Evolutionary conservation across 352 stramenopile genomes (phyloP), one percentile per base, ranked within the genome.

Genomic region (Peronosclerospora sorghi): DNA sequence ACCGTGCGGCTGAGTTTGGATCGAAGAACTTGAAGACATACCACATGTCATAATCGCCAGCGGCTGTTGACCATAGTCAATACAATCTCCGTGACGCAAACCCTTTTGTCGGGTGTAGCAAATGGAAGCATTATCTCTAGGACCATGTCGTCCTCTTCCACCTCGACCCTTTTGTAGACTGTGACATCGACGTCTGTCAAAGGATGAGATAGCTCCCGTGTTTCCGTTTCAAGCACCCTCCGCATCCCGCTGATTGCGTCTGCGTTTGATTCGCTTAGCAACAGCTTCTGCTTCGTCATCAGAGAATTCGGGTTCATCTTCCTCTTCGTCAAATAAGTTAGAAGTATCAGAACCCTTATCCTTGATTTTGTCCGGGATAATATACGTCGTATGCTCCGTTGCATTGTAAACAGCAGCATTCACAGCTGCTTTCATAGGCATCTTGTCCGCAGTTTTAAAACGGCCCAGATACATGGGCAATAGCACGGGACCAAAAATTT

Each of bases 401-500:
- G 73, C 73, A 43, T 67, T 87, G 51, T 68, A 90, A 5, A 93
- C 73, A n/a, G n/a, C n/a, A n/a, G n/a, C n/a, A n/a, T n/a, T n/a
- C n/a, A n/a, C n/a, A n/a, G n/a, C n/a, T n/a, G n/a, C n/a, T n/a
- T n/a, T n/a, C n/a, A n/a, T n/a, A n/a, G n/a, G n/a, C n/a, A n/a
- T n/a, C n/a, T n/a, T n/a, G n/a, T n/a, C n/a, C n/a, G n/a, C n/a
- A n/a, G n/a, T n/a, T n/a, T n/a, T n/a, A n/a, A n/a, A n/a, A 2
- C 80, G 80, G 28, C 90, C 59, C 13, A 90, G 54, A 45, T 93
- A 93, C 69, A 93, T 84, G 7, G 80, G 80, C 76, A 88, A 81
- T 21, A 83, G 48, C 39, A 93, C 75, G 2, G 77, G 80, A 4
- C 80, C 80, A 52, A 93, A 93, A 0, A 93, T 55, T 48, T 93